Conservation (phyloP, 2,329 filamentous ascomycete species). For the Exophiala sp. region DNA sequence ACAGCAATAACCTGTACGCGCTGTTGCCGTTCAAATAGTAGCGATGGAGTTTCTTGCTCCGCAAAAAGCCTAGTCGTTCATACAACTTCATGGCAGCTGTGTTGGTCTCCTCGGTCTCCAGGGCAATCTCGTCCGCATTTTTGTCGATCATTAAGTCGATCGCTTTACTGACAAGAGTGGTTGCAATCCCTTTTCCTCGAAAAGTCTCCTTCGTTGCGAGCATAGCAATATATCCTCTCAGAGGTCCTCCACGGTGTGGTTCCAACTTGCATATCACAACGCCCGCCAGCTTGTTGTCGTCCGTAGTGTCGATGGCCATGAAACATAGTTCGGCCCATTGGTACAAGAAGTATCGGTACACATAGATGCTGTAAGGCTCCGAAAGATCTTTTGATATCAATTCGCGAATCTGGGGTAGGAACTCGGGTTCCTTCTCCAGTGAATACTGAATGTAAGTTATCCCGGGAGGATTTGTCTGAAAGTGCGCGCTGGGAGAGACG, state of each 20-base stretch:
- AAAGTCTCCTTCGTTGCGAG: slow-evolving; percentile 80
- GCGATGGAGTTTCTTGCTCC: slow-evolving; percentile 87
- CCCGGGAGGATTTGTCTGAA: slow-evolving; percentile 20
- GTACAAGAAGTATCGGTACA: slow-evolving; percentile 96
- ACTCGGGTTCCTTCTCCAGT: slow-evolving; percentile 56
- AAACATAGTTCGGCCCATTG: slow-evolving; percentile 98
- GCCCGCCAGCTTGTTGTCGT: slow-evolving; percentile 69
- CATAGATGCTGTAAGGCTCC: slow-evolving; percentile 98
- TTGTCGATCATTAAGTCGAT: slow-evolving; percentile 85
- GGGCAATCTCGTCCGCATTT: slow-evolving; percentile 86
- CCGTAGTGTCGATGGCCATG: slow-evolving; percentile 63
- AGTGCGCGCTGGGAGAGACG: slow-evolving; percentile 12
- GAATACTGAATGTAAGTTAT: slow-evolving; percentile 60
- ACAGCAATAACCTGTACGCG: slow-evolving; percentile 81
- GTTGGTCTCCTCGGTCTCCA: slow-evolving; percentile 95
- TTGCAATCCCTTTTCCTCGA: slow-evolving; percentile 82
- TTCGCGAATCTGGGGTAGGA: slow-evolving; percentile 82
- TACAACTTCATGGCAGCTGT: slow-evolving; percentile 86
- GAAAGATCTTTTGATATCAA: slow-evolving; percentile 95
- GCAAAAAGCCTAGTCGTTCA: slow-evolving; percentile 83
- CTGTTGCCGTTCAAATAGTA: slow-evolving; percentile 98
- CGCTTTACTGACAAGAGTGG: slow-evolving; percentile 79
- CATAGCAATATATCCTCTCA: slow-evolving; percentile 97
- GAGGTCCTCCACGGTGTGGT: slow-evolving; percentile 77
- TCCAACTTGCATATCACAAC: slow-evolving; percentile 96